Percentiles rank a stretch among this genome's conserved stretches.
Conservation (phyloP, 148 eudicot genomes). For the Spergularia bocconei region DNA sequence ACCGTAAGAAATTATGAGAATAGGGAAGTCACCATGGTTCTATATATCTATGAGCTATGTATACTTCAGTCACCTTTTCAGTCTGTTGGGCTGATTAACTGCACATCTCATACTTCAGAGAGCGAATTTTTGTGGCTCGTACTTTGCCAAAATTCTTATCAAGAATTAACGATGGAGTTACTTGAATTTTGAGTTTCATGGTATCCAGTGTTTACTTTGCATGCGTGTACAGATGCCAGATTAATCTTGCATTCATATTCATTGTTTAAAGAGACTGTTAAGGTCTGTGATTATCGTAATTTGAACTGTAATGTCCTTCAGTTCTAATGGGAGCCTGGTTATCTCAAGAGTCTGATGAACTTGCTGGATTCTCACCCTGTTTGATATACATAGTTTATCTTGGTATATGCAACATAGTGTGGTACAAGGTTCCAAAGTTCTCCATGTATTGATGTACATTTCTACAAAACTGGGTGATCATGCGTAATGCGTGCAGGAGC, state of each 20-base stretch:
- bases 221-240: neutral
- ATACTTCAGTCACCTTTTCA: neutral
- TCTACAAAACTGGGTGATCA: neutral
- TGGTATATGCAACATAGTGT: neutral
- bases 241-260: neutral
- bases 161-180: neutral
- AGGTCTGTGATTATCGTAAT: neutral
- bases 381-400: neutral
- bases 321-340: neutral
- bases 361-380: neutral
- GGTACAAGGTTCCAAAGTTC: neutral
- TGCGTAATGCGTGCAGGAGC: neutral
- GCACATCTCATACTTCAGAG: neutral
- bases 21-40: too few species aligned
- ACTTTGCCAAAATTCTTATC: neutral
- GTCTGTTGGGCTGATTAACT: neutral
- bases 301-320: neutral
- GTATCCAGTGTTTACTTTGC: neutral
- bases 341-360: neutral
- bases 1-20: too few species aligned
- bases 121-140: neutral
- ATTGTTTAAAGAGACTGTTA: neutral
- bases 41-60: too few species aligned
- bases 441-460: neutral
- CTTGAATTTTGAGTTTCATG: neutral